phyloP scores from a whole-genome alignment of 2,329 filamentous ascomycete genomes.

The Trichoderma sp. region DNA sequence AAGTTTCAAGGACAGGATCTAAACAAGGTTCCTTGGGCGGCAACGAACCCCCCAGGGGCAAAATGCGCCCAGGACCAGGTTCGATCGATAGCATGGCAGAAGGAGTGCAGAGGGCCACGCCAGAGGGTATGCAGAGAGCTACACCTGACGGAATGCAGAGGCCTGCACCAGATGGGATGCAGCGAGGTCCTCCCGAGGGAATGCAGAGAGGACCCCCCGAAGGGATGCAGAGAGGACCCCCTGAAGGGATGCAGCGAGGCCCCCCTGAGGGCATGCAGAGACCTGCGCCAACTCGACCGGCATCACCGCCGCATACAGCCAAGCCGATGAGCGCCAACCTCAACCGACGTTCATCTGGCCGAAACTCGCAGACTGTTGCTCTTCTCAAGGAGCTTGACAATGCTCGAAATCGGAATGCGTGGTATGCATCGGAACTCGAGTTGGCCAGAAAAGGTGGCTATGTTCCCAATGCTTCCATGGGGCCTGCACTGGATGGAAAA shows the following conservation, averaged over 20 bases:
- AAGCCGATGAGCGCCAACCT: conserved; percentile 59
- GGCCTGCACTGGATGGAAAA: conserved; percentile 72
- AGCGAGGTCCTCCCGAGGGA: conserved; percentile 51
- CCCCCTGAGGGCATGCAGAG: conserved; percentile 49
- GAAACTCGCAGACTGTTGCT: conserved; percentile 67
- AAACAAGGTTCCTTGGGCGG: conserved; percentile 36
- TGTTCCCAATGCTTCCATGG: conserved; percentile 65
- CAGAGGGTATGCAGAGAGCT: background rate
- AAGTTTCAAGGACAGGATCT: conserved; percentile 41
- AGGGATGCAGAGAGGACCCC: background rate
- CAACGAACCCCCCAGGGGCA: conserved; percentile 33
- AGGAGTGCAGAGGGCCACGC: conserved; percentile 44
- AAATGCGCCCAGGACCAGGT: conserved; percentile 46
- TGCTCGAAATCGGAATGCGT: conserved; percentile 83
- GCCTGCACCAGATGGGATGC: conserved; percentile 45
- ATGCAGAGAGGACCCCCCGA: conserved; percentile 40
- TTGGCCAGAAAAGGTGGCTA: conserved; percentile 90
- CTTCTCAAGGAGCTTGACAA: conserved; percentile 84
- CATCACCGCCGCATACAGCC: conserved; percentile 58
- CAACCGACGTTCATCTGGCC: conserved; percentile 57
- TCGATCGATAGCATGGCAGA: conserved; percentile 70
- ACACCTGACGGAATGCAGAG: background rate
- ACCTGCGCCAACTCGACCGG: conserved; percentile 42
- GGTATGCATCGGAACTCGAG: conserved; percentile 94
- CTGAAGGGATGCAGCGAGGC: background rate